Evolutionary conservation across 768 basidiomycete genomes (phyloP).

Genomic region (Termitomyces bulborhizus): DNA sequence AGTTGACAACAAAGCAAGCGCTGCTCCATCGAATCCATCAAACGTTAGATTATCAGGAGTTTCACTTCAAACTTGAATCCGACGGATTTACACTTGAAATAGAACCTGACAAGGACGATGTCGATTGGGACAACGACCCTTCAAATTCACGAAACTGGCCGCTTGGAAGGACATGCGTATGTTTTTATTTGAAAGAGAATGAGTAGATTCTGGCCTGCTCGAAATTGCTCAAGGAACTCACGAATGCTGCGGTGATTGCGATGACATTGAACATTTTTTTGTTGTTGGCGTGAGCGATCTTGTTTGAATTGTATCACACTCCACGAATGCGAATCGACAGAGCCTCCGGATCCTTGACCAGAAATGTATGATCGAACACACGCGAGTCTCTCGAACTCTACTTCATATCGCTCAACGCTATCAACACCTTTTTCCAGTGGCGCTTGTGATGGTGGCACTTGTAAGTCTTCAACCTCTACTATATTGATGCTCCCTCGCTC

Average conservation of each 20-base stretch:
- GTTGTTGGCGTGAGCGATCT: constrained; percentile 41
- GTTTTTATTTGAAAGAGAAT: too few relatives aligned
- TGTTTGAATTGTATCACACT: background rate
- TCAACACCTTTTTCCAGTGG: background rate
- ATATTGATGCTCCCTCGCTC: constrained; percentile 59
- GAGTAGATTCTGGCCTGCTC: constrained; percentile 40
- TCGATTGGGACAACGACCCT: constrained; percentile 53
- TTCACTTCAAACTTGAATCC: background rate
- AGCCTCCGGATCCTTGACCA: constrained; percentile 61
- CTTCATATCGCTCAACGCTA: background rate
- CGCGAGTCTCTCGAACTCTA: constrained; percentile 19
- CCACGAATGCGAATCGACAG: background rate
- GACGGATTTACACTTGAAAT: too few relatives aligned
- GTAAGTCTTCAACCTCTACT: constrained; percentile 47
- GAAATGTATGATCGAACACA: constrained; percentile 69
- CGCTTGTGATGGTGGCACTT: too few relatives aligned
- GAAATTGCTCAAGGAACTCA: constrained; percentile 48
- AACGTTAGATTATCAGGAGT: background rate
- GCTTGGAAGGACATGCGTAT: constrained; percentile 49
- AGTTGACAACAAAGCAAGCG: background rate
- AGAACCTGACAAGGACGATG: constrained; percentile 33
- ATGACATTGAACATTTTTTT: constrained; percentile 63
- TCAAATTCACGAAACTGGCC: constrained; percentile 68
- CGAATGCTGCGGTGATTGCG: constrained; percentile 42
- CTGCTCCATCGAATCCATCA: background rate